A percentile compares a stretch with the other conserved stretches of the same genome.
Conservation (phyloP, 1,284 basidiomycete genomes). For the Inonotus hispidus region DNA sequence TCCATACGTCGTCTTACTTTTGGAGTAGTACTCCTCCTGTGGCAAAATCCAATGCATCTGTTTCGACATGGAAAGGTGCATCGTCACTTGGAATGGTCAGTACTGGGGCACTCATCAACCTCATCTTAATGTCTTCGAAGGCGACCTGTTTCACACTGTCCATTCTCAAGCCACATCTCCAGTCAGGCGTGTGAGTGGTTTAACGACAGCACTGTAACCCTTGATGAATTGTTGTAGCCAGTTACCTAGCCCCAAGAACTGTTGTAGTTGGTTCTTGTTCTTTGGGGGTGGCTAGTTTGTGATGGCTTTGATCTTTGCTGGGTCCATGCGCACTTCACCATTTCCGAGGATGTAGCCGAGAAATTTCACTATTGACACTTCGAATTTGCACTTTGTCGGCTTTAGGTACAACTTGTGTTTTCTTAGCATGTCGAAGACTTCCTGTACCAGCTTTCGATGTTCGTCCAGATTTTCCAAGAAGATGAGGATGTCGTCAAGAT, state of each 20-base stretch:
- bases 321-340: slow-evolving; percentile 8
- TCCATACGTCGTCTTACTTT: background rate
- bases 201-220: background rate
- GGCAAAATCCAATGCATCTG: background rate
- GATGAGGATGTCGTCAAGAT: background rate
- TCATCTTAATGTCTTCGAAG: background rate
- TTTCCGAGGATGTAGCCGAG: background rate
- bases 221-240: slow-evolving; percentile 22
- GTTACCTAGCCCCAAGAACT: slow-evolving; percentile 23
- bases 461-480: background rate
- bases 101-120: background rate
- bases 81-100: background rate
- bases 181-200: background rate
- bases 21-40: background rate
- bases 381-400: background rate
- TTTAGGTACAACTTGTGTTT: background rate
- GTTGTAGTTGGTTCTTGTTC: slow-evolving; percentile 20
- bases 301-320: slow-evolving; percentile 22
- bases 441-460: background rate
- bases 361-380: background rate
- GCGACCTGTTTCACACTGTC: background rate
- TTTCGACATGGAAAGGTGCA: background rate
- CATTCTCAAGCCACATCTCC: background rate
- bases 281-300: slow-evolving; percentile 22
- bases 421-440: background rate